Percentiles rank a stretch among this genome's conserved stretches.
These are phyloP conservation scores for Aspergillus sclerotioniger DNA, from an alignment of 495 filamentous ascomycete genomes.

Conservation along the genomic window DNA sequence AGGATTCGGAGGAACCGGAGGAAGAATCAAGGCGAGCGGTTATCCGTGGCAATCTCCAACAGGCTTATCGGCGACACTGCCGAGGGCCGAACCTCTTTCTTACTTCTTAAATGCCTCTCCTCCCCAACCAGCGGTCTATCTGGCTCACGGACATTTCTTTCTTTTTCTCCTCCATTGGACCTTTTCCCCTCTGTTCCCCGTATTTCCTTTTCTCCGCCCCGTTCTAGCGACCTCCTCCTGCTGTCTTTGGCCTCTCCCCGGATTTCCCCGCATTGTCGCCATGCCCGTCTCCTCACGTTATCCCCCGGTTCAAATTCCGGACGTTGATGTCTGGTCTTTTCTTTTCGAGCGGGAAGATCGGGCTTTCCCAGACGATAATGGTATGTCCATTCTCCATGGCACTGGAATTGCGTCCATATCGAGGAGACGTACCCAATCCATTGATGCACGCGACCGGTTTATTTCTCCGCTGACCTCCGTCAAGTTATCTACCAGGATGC, in stretches of 20 bases:
- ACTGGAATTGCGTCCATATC: no score
- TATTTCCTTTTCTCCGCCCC: not conserved
- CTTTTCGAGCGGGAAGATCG: constrained; percentile 75
- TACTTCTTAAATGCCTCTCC: not conserved
- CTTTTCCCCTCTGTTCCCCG: not conserved
- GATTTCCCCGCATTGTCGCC: constrained; percentile 23
- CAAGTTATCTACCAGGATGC: constrained; percentile 79
- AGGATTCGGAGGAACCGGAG: no score
- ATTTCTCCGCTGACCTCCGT: constrained; percentile 15
- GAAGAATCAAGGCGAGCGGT: not conserved
- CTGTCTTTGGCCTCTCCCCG: not conserved
- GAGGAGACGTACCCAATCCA: no score
- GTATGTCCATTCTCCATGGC: constrained; percentile 20
- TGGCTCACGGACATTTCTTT: not conserved
- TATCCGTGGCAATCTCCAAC: constrained; percentile 5
- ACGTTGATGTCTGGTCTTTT: constrained; percentile 68
- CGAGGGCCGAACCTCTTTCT: constrained; percentile 1
- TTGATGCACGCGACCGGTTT: no score
- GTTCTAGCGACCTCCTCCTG: not conserved
- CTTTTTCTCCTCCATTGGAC: not conserved
- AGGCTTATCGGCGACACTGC: not conserved
- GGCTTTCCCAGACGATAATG: constrained; percentile 58
- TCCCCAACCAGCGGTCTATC: not conserved
- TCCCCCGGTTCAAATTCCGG: constrained; percentile 37
- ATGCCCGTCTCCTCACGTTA: constrained; percentile 46